Evolutionary conservation across 805 yeast genomes (phyloP).

Genomic region (Grigorovia yakushimaensis): DNA sequence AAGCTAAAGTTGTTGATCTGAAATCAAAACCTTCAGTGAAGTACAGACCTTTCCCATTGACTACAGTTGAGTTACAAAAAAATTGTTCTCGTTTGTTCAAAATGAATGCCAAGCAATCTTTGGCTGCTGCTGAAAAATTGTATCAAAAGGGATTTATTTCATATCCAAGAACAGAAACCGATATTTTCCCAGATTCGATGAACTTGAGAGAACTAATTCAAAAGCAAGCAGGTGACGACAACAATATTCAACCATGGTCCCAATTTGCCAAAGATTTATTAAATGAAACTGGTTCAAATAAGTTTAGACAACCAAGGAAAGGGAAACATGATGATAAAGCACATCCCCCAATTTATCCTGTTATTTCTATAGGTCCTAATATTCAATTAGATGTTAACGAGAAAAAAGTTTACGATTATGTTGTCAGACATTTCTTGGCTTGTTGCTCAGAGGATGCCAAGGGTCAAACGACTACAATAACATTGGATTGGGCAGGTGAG

Average conservation of each 20-base stretch:
- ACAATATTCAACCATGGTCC: conserved; percentile 79
- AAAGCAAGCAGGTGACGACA: conserved; percentile 41
- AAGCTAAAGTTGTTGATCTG: conserved; percentile 43
- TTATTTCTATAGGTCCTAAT: conserved; percentile 29
- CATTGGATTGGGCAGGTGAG: conserved; percentile 72
- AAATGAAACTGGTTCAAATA: conserved; percentile 28
- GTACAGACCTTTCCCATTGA: conserved; percentile 79
- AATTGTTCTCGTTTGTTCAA: conserved; percentile 68
- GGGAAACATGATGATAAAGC: conserved; percentile 90
- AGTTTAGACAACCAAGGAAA: conserved; percentile 56
- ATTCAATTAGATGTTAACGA: conserved; percentile 31
- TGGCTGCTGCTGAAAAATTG: conserved; percentile 71
- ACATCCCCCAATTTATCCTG: conserved; percentile 96
- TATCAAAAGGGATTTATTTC: conserved; percentile 82
- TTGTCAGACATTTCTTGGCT: conserved; percentile 79
- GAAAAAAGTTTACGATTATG: conserved; percentile 72
- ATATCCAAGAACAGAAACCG: conserved; percentile 97
- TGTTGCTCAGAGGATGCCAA: conserved; percentile 87
- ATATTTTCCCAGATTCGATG: conserved; percentile 68
- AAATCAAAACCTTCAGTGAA: conserved; percentile 58
- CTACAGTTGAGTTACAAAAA: conserved; percentile 89
- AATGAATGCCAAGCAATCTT: conserved; percentile 68
- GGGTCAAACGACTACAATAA: conserved; percentile 57
- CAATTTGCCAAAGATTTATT: conserved; percentile 43
- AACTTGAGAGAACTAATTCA: conserved; percentile 52